Conservation (phyloP, 2,329 filamentous ascomycete species). For the Aspergillus fructus region DNA sequence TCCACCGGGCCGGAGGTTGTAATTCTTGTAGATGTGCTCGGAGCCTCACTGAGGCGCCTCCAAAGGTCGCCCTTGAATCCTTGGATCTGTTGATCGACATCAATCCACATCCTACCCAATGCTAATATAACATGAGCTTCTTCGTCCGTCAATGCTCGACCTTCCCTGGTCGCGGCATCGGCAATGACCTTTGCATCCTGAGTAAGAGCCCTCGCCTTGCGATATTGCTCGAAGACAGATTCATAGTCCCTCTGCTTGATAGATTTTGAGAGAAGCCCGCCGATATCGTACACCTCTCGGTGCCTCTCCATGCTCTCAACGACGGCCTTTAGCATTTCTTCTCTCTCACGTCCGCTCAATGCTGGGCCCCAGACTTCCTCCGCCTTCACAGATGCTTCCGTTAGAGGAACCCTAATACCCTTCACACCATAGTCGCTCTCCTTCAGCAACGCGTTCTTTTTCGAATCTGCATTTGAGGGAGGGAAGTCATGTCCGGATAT, state of each 20-base stretch:
- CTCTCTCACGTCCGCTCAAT: slow-evolving; percentile 84
- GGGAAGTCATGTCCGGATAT: slow-evolving; percentile 46
- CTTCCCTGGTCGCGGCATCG: slow-evolving; percentile 51
- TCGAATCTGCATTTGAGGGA: slow-evolving; percentile 54
- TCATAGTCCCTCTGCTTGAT: slow-evolving; percentile 93
- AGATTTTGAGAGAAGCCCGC: slow-evolving; percentile 72
- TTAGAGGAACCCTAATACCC: slow-evolving; percentile 82
- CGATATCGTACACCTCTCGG: slow-evolving; percentile 78
- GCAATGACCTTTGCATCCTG: slow-evolving; percentile 74
- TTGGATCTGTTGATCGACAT: slow-evolving; percentile 84
- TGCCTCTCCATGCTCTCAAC: slow-evolving; percentile 74
- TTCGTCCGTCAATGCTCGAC: slow-evolving; percentile 65
- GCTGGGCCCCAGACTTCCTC: slow-evolving; percentile 98
- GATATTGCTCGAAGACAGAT: slow-evolving; percentile 80
- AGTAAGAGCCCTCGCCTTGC: slow-evolving; percentile 75
- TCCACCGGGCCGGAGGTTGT: slow-evolving; percentile 59
- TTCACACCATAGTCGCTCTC: slow-evolving; percentile 88
- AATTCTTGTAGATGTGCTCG: slow-evolving; percentile 55
- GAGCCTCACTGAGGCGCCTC: slow-evolving; percentile 72
- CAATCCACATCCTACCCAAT: slow-evolving; percentile 91
- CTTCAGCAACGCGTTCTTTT: slow-evolving; percentile 88
- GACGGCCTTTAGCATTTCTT: slow-evolving; percentile 79
- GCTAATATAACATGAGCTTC: slow-evolving; percentile 85
- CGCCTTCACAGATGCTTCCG: slow-evolving; percentile 89
- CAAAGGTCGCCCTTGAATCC: slow-evolving; percentile 86